A percentile compares a stretch with the other conserved stretches of the same genome.
Evolutionary conservation across 2,329 filamentous ascomycete genomes (phyloP).

Genomic region (Beauveria pseudobassiana): DNA sequence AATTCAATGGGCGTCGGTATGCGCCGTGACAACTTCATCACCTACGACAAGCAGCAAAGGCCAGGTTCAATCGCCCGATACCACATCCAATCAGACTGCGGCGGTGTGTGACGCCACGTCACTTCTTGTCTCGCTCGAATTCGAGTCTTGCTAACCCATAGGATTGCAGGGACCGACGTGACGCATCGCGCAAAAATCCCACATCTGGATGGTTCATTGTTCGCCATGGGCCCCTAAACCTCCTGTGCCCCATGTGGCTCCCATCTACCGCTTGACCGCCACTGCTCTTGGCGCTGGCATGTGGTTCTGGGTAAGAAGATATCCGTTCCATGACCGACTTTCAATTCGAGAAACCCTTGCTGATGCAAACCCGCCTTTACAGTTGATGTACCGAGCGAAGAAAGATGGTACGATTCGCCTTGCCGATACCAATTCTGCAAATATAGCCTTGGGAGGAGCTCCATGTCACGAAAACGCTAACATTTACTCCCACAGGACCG

Average conservation of each 20-base stretch:
- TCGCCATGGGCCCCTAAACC: conserved; percentile 29
- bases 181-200: conserved; percentile 1
- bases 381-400: conserved; percentile 96
- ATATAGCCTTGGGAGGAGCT: neutral
- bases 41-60: neutral
- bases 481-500: conserved; percentile 39
- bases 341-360: neutral
- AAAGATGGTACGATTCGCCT: conserved; percentile 62
- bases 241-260: conserved; percentile 42
- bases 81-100: neutral
- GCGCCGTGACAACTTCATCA: neutral
- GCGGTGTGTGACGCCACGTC: neutral
- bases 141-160: neutral
- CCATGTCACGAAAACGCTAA: neutral
- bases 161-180: neutral
- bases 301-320: conserved; percentile 89
- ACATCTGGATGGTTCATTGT: neutral
- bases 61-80: neutral
- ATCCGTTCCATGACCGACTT: neutral
- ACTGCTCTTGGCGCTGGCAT: conserved; percentile 88
- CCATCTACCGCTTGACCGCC: conserved; percentile 74
- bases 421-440: neutral
- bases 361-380: conserved; percentile 10
- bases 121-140: neutral
- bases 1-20: neutral